Evolutionary conservation across 805 yeast species (phyloP).

Genomic region (Groenewaldozyma salmanticensis): DNA sequence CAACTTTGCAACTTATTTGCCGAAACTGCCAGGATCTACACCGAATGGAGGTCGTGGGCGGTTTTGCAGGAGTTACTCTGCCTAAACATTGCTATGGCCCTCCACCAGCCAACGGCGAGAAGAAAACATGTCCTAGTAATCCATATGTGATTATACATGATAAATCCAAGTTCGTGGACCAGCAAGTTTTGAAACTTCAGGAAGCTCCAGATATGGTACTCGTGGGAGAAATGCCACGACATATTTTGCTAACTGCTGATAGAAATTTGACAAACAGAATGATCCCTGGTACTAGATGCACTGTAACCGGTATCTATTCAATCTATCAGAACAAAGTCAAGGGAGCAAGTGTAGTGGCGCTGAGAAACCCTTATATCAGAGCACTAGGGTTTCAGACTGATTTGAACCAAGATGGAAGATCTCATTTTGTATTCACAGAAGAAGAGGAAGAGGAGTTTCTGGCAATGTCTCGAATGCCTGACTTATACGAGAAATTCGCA

Average conservation of each 20-base stretch:
- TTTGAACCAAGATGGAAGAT: conserved; percentile 55
- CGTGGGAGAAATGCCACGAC: conserved; percentile 98
- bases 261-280: conserved; percentile 82
- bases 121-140: conserved; percentile 72
- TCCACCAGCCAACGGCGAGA: conserved; percentile 35
- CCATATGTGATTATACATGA: conserved; percentile 93
- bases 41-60: conserved; percentile 49
- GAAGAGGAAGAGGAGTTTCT: conserved; percentile 92
- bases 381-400: conserved; percentile 83
- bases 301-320: conserved; percentile 85
- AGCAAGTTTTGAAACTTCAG: conserved; percentile 86
- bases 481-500: conserved; percentile 77
- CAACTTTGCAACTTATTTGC: conserved; percentile 75
- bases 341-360: conserved; percentile 59
- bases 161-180: conserved; percentile 87
- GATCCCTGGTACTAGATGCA: conserved; percentile 92
- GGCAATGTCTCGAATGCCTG: conserved; percentile 69
- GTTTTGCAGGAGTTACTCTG: conserved; percentile 59
- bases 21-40: conserved; percentile 77
- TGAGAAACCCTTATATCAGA: conserved; percentile 83
- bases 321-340: conserved; percentile 63
- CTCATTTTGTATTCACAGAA: conserved; percentile 61
- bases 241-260: conserved; percentile 77
- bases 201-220: conserved; percentile 99
- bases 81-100: conserved; percentile 61